Conservation (phyloP, 768 basidiomycete genomes). For the Kwoniella dejecticola region DNA sequence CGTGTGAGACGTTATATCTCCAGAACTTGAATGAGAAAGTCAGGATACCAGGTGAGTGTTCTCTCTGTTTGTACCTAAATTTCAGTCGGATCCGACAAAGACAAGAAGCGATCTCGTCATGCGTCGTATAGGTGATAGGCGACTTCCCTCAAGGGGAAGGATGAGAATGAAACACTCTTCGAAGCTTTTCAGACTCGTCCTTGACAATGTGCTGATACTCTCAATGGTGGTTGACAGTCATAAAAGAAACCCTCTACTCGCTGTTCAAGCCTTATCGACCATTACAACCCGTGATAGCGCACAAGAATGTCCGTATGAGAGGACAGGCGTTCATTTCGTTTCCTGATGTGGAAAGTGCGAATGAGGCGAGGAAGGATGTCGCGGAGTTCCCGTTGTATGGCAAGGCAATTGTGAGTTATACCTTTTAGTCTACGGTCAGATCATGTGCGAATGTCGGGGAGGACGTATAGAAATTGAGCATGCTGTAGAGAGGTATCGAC, state of each 20-base stretch:
- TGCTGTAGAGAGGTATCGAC: no score
- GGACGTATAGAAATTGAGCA: no score
- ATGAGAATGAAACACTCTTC: no score
- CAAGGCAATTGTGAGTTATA: conserved; percentile 82
- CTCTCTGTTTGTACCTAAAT: no score
- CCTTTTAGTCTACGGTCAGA: neutral
- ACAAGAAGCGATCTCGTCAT: no score
- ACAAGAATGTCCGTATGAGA: conserved; percentile 91
- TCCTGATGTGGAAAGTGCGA: conserved; percentile 74
- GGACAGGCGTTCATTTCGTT: conserved; percentile 99
- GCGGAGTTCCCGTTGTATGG: conserved; percentile 91
- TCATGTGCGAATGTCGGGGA: no score
- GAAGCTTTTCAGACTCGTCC: no score
- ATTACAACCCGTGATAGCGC: conserved; percentile 92
- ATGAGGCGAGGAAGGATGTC: conserved; percentile 88
- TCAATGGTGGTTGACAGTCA: no score
- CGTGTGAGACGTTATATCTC: conserved; percentile 87
- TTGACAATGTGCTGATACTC: no score
- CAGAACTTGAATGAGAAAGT: conserved; percentile 93
- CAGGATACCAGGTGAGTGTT: conserved; percentile 51
- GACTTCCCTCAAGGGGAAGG: no score
- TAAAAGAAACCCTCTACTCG: conserved; percentile 81
- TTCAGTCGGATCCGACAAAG: no score
- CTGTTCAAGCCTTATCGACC: conserved; percentile 93
- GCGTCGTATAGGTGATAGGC: no score